These are phyloP conservation scores for Suhomyces chickasaworum DNA, from an alignment of 1,139 yeast genomes.

Conservation along the genomic window DNA sequence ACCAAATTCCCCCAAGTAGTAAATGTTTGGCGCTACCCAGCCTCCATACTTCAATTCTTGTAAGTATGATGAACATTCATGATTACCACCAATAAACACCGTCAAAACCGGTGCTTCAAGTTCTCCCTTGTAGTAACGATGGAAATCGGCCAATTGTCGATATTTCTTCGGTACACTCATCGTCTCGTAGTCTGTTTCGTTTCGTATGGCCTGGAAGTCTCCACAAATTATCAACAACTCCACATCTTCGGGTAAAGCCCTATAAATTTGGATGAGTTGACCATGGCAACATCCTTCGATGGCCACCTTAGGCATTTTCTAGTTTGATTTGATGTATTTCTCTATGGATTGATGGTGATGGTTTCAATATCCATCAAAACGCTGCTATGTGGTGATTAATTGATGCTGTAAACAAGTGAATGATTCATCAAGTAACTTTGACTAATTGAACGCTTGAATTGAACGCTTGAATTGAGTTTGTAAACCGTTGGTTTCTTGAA, in stretches of 20 bases:
- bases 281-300: constrained; percentile 97
- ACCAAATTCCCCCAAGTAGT: constrained; percentile 80
- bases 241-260: constrained; percentile 30
- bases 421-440: not conserved
- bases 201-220: constrained; percentile 77
- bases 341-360: not conserved
- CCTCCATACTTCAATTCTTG: constrained; percentile 84
- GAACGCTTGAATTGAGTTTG: too few relatives aligned
- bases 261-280: constrained; percentile 63
- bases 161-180: constrained; percentile 63
- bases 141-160: constrained; percentile 73
- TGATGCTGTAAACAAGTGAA: not conserved
- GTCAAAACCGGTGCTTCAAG: constrained; percentile 74
- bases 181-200: constrained; percentile 61
- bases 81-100: constrained; percentile 91
- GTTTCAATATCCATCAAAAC: not conserved
- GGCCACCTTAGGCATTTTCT: constrained; percentile 45
- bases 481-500: too few relatives aligned
- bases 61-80: constrained; percentile 81
- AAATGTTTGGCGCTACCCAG: constrained; percentile 92
- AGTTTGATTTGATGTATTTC: not conserved
- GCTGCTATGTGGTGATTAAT: too few relatives aligned
- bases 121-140: constrained; percentile 64
- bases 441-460: not conserved
- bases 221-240: constrained; percentile 86